phyloP scores from a whole-genome alignment of 345 rosid species.

The Crucihimalaya himalaica region DNA sequence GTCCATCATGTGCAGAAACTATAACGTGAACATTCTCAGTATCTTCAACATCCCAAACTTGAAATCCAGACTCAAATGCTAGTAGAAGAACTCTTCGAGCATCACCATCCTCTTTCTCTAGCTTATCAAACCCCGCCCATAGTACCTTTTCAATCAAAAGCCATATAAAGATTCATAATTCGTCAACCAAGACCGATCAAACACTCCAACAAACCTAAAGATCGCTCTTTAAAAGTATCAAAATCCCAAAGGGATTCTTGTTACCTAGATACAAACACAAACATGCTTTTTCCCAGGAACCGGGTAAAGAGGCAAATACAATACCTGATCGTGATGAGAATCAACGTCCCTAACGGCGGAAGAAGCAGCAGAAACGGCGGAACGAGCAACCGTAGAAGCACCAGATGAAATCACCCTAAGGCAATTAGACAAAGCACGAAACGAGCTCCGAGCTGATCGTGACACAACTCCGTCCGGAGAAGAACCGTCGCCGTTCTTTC shows the following conservation, averaged over 20 bases:
- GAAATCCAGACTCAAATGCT: conserved; percentile 84
- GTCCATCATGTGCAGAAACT: conserved; percentile 78
- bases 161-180: conserved; percentile 8
- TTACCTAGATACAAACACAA: conserved; percentile 1
- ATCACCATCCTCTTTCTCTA: conserved; percentile 56
- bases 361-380: conserved; percentile 81
- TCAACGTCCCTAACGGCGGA: conserved; percentile 71
- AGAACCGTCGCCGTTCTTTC: conserved; percentile 60
- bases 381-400: conserved; percentile 83
- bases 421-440: conserved; percentile 77
- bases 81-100: conserved; percentile 70
- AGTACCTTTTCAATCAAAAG: conserved; percentile 53
- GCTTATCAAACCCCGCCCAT: conserved; percentile 97
- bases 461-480: conserved; percentile 48
- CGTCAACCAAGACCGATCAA: not conserved
- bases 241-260: not conserved
- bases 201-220: conserved; percentile 24
- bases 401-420: conserved; percentile 81
- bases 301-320: not conserved
- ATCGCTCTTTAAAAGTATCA: conserved; percentile 13
- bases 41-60: conserved; percentile 97
- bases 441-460: conserved; percentile 71
- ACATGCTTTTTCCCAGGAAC: too few relatives aligned
- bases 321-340: conserved; percentile 70
- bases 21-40: conserved; percentile 74